Conservation (phyloP, 2,329 filamentous ascomycete genomes). For the Exophiala calicioides region DNA sequence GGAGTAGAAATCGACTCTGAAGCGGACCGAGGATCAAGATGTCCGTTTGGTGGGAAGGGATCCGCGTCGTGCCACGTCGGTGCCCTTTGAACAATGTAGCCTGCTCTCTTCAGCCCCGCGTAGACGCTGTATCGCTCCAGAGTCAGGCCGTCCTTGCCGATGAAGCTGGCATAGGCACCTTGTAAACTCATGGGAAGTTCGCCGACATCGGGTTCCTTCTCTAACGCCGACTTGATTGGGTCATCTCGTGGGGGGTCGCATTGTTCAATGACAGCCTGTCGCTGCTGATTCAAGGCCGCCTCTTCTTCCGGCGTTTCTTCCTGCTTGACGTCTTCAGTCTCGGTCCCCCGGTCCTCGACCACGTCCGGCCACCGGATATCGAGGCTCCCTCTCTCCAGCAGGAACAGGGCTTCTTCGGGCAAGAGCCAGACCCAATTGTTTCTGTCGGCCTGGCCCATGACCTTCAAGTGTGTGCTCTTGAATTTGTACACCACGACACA, state of each 20-base stretch:
- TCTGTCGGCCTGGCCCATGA: conserved; percentile 70
- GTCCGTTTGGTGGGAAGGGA: conserved; percentile 20
- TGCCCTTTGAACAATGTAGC: conserved; percentile 78
- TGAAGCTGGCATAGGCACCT: conserved; percentile 81
- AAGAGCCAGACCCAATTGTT: conserved; percentile 75
- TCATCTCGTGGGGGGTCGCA: too few species aligned
- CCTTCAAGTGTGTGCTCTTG: conserved; percentile 71
- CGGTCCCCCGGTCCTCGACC: conserved; percentile 30
- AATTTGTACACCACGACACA: conserved; percentile 68
- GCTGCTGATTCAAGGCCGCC: background rate
- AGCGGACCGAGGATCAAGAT: background rate
- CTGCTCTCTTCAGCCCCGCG: conserved; percentile 75
- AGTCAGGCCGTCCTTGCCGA: conserved; percentile 65
- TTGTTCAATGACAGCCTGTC: too few species aligned
- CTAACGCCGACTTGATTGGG: conserved; percentile 5
- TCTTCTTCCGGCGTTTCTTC: background rate
- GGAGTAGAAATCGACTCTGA: background rate
- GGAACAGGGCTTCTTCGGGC: conserved; percentile 86
- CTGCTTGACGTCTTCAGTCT: background rate
- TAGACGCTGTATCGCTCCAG: conserved; percentile 89
- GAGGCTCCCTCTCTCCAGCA: conserved; percentile 82
- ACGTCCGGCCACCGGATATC: conserved; percentile 78
- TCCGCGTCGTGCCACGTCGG: conserved; percentile 51
- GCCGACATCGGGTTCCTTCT: conserved; percentile 35
- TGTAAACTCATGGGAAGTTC: conserved; percentile 87